These are phyloP conservation scores for Tothia fuscella DNA, from an alignment of 2,329 filamentous ascomycete genomes.

Conservation along the genomic window DNA sequence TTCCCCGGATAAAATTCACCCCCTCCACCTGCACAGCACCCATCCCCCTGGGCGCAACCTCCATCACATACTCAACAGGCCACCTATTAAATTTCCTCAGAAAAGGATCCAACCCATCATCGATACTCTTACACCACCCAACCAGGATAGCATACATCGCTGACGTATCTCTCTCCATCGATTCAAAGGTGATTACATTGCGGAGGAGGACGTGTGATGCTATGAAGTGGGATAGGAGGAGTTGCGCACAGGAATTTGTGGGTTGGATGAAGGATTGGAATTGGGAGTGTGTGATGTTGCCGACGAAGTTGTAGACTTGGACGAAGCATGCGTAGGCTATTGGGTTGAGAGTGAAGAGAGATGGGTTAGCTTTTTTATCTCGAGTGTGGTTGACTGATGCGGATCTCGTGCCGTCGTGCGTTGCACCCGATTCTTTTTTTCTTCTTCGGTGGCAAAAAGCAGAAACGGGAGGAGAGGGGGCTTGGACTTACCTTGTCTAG, in stretches of 20 bases:
- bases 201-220: constrained; percentile 33
- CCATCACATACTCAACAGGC: neutral
- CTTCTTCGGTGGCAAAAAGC: too few species aligned
- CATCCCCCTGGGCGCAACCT: too few species aligned
- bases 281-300: constrained; percentile 26
- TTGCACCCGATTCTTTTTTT: too few species aligned
- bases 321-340: constrained; percentile 30
- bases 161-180: neutral
- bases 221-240: constrained; percentile 37
- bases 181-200: constrained; percentile 25
- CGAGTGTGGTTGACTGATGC: too few species aligned
- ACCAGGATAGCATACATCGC: constrained; percentile 1
- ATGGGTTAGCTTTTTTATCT: too few species aligned
- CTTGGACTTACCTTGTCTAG: constrained; percentile 15
- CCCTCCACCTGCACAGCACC: too few species aligned
- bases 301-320: constrained; percentile 29
- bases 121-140: constrained; percentile 6
- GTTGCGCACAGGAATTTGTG: constrained; percentile 29
- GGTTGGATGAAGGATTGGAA: constrained; percentile 34
- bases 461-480: too few species aligned
- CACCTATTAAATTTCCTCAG: constrained; percentile 5
- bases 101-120: neutral
- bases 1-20: too few species aligned
- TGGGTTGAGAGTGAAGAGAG: neutral
- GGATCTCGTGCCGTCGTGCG: too few species aligned